Conservation (phyloP, 768 basidiomycete genomes). For the Auricularia heimuer region DNA sequence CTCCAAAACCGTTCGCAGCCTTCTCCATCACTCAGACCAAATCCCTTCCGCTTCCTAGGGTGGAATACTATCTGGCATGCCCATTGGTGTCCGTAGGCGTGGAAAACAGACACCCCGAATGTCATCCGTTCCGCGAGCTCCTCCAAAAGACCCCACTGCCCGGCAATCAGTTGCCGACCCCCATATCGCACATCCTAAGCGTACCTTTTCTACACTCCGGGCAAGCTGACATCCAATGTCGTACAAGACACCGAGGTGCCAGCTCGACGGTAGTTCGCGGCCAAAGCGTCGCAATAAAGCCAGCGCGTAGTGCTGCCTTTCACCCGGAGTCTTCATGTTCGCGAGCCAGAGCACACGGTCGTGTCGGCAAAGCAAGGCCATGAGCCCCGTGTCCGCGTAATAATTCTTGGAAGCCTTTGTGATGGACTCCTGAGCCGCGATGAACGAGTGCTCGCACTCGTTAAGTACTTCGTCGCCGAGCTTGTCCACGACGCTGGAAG, state of each 20-base stretch:
- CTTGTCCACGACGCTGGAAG: background rate
- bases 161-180: background rate
- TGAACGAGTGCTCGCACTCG: constrained; percentile 8
- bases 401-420: constrained; percentile 3
- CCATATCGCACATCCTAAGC: background rate
- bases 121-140: constrained; percentile 14
- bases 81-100: constrained; percentile 7
- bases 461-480: background rate
- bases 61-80: too few relatives aligned
- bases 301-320: constrained; percentile 8
- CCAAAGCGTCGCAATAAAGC: background rate
- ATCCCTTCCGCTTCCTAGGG: too few relatives aligned
- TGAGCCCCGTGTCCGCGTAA: constrained; percentile 8
- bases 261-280: constrained; percentile 9
- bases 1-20: constrained; percentile 10
- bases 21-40: too few relatives aligned
- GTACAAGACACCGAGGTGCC: constrained; percentile 26
- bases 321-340: constrained; percentile 8
- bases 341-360: constrained; percentile 5
- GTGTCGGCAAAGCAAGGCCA: constrained; percentile 8
- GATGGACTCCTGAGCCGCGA: constrained; percentile 6
- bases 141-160: constrained; percentile 3
- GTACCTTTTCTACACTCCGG: constrained; percentile 10
- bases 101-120: constrained; percentile 28
- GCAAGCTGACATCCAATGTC: constrained; percentile 28